A percentile compares a stretch with the other conserved stretches of the same genome.
Evolutionary conservation across 352 stramenopile genomes (phyloP).

Genomic region (Phytophthora pseudosyringae): DNA sequence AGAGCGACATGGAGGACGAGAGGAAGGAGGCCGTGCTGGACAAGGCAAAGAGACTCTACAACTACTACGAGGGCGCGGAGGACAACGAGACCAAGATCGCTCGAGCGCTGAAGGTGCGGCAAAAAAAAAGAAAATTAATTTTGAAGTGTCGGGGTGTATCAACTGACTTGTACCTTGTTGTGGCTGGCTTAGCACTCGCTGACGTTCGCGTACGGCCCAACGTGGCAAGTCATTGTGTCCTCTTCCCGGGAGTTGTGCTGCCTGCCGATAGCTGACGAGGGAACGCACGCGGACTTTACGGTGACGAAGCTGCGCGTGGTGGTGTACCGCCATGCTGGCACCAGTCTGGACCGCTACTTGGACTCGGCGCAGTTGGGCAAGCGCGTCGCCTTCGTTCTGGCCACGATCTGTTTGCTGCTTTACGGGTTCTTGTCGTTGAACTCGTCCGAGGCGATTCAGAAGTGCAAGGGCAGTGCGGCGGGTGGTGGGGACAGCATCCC

Average conservation of each 20-base stretch:
- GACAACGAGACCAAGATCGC: slow-evolving; percentile 59
- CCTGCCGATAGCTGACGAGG: slow-evolving; percentile 52
- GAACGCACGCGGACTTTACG: slow-evolving; percentile 57
- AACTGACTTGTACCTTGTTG: slow-evolving; percentile 2
- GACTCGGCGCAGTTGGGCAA: slow-evolving; percentile 71
- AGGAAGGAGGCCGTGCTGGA: slow-evolving; percentile 48
- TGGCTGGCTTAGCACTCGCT: slow-evolving; percentile 72
- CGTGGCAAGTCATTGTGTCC: slow-evolving; percentile 73
- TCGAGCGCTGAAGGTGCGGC: slow-evolving; percentile 61
- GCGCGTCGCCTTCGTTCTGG: slow-evolving; percentile 60
- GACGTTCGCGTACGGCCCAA: slow-evolving; percentile 67
- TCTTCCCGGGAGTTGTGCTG: slow-evolving; percentile 63
- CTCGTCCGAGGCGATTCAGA: slow-evolving; percentile 47
- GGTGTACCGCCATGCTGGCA: slow-evolving; percentile 70
- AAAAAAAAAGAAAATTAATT: background rate
- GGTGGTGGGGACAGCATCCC: slow-evolving; percentile 16
- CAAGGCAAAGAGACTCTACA: slow-evolving; percentile 49
- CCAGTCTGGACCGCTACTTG: slow-evolving; percentile 54
- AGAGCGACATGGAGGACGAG: slow-evolving; percentile 62
- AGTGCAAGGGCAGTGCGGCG: slow-evolving; percentile 36
- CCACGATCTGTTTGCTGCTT: slow-evolving; percentile 64
- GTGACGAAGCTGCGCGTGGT: slow-evolving; percentile 65
- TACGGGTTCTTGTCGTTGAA: slow-evolving; percentile 68
- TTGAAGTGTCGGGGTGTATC: slow-evolving; percentile 1
- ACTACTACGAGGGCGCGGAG: slow-evolving; percentile 40